Base-by-base conservation (phyloP, 2,329 filamentous ascomycete genomes). In the Helicocarpus griseus region DNA sequence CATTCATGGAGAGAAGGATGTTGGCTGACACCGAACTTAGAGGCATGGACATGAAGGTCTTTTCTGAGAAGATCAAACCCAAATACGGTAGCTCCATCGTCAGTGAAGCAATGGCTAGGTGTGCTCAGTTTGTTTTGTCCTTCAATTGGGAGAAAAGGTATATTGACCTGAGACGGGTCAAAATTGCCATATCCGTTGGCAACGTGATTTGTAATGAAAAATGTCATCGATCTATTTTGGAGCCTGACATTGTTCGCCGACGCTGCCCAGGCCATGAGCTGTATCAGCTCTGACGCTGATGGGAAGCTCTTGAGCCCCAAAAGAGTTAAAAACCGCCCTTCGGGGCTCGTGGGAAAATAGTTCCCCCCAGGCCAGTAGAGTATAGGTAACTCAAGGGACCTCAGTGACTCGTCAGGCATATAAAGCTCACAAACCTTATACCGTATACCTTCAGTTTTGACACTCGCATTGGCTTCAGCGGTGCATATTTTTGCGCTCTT, bases 301-400 rank as follows among this genome's bases (percentile, higher is more conserved):
- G 93, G 93, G 61, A 78, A 80, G 36, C 79, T 73, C 54, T 83
- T 82, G 21, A 98, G 73, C 0, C 93, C 93, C 8, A 98, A 77
- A 5, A 71, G 70, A 3, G 76, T 67, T 5, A 98, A 70, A 56
- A 98, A 93, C 38, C 76, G 79, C 0, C 81, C 89, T 68, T 98
- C 93, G 0, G 74, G 69, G 57, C 82, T 87, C 49, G 68, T 73
- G n/a, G 77, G 67, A 45, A 80, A 77, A 64, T 83, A 88, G 54
- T 77, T 80, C 3, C 83, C 86, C 3, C n/a, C n/a, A n/a, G 87
- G 86, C 89, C 89, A 97, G 63, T 89, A 87, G 39, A 94, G 68
- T 3, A 95, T 76, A 0, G 87, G 87, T 7, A 97, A 68, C 2
- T 80, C 77, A 9, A 97, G 76, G 19, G 80, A 74, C 33, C 87